Base-by-base conservation (phyloP, 2,329 filamentous ascomycete genomes). In the Trichoderma brevicompactum region DNA sequence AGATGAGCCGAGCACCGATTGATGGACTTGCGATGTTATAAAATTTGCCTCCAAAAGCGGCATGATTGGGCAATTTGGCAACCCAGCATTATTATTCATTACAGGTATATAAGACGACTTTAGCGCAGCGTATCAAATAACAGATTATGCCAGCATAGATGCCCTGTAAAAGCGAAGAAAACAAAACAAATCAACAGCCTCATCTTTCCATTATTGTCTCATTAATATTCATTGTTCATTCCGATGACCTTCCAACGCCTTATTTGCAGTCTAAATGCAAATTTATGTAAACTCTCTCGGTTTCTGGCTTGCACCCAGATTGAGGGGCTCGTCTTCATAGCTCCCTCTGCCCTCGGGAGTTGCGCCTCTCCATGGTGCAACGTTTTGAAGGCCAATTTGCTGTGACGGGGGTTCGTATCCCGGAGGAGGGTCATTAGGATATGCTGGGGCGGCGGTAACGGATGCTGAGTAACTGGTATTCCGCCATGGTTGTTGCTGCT, bases 241-340 rank as follows among this genome's bases (percentile, higher is more conserved):
- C 40, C 60, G 40, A 44, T 53, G 46, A 40, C 28, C 23, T 40
- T 46, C 58, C 23, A 74, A 73, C 72, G 68, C 73, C 72, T 61
- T 58, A 53, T 28, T 44, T 49, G 32, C 28, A 55, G 48, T 17
- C 41, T 40, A 56, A 55, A 56, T 41, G 36, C 48, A 55, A 19
- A 43, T 19, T 69, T 63, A 77, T 38, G 71, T 71, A 65, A 77
- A 76, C 65, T 78, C 76, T 53, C 75, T 71, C 7, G 75, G 76
- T 43, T 71, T 71, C 58, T 76, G 74, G 50, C 70, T 69, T 49
- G 63, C 34, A 4, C 68, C 70, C 6, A 74, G 72, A n/a, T 77
- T 58, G 17, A 75, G 69, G 32, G 75, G 66, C 58, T 76, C 73
- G 5, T 73, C 69, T 12, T 77, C 76, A 50, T 76, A 70, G 28